Conservation (phyloP, 345 rosid genomes). For the Populus deltoides region DNA sequence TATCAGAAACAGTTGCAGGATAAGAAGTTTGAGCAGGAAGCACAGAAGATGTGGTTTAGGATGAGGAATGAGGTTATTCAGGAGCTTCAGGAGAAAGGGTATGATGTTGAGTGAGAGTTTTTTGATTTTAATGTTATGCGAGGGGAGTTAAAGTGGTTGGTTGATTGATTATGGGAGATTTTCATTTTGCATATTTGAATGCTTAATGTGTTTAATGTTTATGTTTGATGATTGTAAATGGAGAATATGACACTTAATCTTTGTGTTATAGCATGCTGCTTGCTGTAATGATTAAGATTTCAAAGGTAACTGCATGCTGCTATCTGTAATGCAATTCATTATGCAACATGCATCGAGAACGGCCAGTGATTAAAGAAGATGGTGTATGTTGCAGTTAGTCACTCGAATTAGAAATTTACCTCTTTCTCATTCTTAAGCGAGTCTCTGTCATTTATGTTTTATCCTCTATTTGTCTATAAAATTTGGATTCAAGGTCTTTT, state of each 20-base stretch:
- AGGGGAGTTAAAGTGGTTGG: background rate
- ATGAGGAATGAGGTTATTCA: constrained; percentile 85
- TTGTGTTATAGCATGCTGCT: background rate
- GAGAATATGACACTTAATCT: background rate
- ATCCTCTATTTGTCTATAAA: no score
- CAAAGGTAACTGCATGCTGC: background rate
- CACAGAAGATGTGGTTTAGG: constrained; percentile 74
- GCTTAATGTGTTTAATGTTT: background rate
- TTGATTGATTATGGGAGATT: background rate
- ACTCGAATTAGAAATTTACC: background rate
- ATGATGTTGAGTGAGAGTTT: constrained; percentile 50
- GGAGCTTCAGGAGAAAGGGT: constrained; percentile 83
- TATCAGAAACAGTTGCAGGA: constrained; percentile 63
- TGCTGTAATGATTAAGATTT: background rate
- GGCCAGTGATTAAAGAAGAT: background rate
- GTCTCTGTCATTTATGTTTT: background rate
- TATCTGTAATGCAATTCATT: background rate
- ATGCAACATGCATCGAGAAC: background rate
- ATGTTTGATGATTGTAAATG: background rate
- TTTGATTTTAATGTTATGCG: background rate
- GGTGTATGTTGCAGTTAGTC: background rate
- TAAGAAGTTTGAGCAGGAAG: constrained; percentile 68
- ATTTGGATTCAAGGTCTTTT: no score
- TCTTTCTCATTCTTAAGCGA: background rate
- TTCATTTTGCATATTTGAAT: background rate